Evolutionary conservation across 2,329 filamentous ascomycete species (phyloP).

Genomic region (Sporothrix humicola): DNA sequence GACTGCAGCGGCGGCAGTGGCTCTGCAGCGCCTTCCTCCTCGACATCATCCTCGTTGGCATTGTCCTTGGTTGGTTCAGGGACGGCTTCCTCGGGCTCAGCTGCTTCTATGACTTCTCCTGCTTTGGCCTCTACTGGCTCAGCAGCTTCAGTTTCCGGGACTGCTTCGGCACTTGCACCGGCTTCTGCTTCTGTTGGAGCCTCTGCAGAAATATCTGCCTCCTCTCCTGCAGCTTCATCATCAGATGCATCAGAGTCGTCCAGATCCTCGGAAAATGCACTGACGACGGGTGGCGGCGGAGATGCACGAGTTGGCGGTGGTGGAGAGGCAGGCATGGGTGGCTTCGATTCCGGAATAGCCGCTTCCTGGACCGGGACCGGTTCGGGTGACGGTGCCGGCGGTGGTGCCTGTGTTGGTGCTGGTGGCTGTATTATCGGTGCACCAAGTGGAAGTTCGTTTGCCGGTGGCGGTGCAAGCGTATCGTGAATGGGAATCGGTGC

Average conservation of each 20-base stretch:
- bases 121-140: background rate
- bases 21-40: constrained; percentile 3
- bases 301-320: constrained; percentile 14
- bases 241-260: background rate
- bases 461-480: constrained; percentile 43
- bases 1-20: constrained; percentile 6
- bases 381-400: background rate
- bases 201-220: background rate
- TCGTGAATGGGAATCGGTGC: constrained; percentile 63
- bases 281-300: background rate
- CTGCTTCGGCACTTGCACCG: background rate
- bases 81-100: background rate
- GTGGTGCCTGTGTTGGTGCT: too few species aligned
- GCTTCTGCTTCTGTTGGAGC: background rate
- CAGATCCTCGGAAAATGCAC: constrained; percentile 19
- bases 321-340: background rate
- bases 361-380: background rate
- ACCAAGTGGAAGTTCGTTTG: background rate
- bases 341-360: background rate
- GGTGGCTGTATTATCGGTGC: too few species aligned
- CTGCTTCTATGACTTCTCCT: background rate
- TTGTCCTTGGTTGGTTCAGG: background rate
- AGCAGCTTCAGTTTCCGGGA: background rate
- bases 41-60: background rate
- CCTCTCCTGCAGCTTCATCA: background rate